Base-by-base conservation (phyloP, 805 yeast species). In the Clavispora santaluciae region DNA sequence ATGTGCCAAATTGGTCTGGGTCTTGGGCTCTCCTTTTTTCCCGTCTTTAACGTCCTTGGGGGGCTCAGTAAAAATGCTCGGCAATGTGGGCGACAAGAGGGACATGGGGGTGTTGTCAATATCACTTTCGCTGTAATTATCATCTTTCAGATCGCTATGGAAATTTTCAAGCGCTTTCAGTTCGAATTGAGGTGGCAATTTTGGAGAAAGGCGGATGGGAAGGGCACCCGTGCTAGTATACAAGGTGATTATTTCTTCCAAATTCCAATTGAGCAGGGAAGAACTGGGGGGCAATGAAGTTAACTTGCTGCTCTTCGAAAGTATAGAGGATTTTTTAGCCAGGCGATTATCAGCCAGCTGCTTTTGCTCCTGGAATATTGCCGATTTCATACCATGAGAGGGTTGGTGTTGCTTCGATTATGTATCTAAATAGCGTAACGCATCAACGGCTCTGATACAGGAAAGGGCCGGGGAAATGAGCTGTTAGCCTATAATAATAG, bases 151-250 rank as follows among this genome's bases (percentile, higher is more conserved):
- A n/a, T 33, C 48, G 3, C 28, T 28, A 3, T 7, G 9, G 17
- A 12, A 12, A 11, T 28, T 18, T 15, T 18, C 26, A 4, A 22
- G 11, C 15, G 42, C 44, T 16, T 39, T 44, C 8, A 40, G 38
- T 16, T 44, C 48, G 18, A 43, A 48, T 13, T 44, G 39, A 11
- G 55, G 55, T 3, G 73, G 74, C 5, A 69, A 45, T 1, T 68
- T 61, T 1, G 74, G 74, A 6, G 72, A 66, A 20, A 69, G 53
- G 6, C 60, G 61, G 1, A 67, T 63, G 5, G 74, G 74, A 33
- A 69, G 55, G 2, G 38, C 22, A 3, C 68, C 68, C 6, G 51
- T 46, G 5, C 64, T 63, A 11, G 58, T 54, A 48, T 66, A 69
- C 21, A 63, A 53, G 24, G 51, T 18, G 22, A 68, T 41, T 57